Conservation (phyloP, 805 yeast genomes). For the Candida silvicultrix region DNA sequence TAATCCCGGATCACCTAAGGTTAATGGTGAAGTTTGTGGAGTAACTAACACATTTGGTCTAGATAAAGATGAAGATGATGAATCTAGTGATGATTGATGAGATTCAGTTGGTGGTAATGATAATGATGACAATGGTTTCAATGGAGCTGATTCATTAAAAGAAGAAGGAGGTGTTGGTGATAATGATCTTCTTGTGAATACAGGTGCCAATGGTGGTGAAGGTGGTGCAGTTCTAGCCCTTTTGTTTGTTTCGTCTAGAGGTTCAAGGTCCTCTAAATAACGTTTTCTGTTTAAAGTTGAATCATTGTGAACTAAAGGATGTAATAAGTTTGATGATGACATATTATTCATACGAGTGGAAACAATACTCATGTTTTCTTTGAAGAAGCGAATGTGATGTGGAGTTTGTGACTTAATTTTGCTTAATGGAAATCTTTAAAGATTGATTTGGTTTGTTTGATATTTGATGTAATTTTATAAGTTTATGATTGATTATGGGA, state of each 20-base stretch:
- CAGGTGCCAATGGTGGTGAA: conserved; percentile 26
- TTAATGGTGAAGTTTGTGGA: background rate
- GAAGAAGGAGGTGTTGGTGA: conserved; percentile 14
- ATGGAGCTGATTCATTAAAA: background rate
- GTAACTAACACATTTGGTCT: background rate
- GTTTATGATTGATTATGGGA: background rate
- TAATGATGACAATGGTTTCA: conserved; percentile 21
- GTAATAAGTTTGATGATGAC: conserved; percentile 2
- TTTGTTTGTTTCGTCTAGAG: conserved; percentile 17
- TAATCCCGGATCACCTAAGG: conserved; percentile 6
- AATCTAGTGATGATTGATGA: background rate
- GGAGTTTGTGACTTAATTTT: background rate
- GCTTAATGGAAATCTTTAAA: background rate
- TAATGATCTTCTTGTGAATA: conserved; percentile 16
- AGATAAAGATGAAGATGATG: background rate
- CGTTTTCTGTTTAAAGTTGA: conserved; percentile 15
- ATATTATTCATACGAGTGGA: background rate
- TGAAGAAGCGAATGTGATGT: background rate
- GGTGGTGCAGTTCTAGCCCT: conserved; percentile 43
- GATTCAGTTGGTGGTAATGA: background rate
- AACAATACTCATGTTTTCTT: conserved; percentile 1
- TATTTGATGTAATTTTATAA: background rate
- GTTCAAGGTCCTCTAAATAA: conserved; percentile 16
- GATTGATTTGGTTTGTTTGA: background rate
- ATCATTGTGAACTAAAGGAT: conserved; percentile 2